These are phyloP conservation scores for Xylariaceae sp. DNA, from an alignment of 2,329 filamentous ascomycete genomes.

Conservation along the genomic window DNA sequence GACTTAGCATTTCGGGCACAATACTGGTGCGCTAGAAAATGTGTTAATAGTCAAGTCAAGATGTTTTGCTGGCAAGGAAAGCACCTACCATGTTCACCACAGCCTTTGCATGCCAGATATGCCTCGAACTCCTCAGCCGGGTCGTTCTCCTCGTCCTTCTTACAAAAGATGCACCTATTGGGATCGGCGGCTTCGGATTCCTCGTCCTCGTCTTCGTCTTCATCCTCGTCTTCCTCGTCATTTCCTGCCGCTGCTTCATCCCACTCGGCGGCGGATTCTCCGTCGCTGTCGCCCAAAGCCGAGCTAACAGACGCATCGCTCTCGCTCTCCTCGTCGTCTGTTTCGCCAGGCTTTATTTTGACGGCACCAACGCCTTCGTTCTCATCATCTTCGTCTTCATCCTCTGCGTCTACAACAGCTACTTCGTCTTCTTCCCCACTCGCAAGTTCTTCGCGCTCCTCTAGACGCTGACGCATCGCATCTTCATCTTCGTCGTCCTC, in stretches of 20 bases:
- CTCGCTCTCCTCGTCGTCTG: constrained; percentile 35
- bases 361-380: constrained; percentile 51
- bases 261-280: constrained; percentile 23
- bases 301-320: constrained; percentile 24
- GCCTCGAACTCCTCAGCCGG: constrained; percentile 68
- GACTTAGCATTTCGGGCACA: constrained; percentile 70
- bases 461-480: constrained; percentile 1
- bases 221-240: constrained; percentile 21
- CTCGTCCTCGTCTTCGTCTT: constrained; percentile 25
- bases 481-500: constrained; percentile 29
- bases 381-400: constrained; percentile 31
- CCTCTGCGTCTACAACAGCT: constrained; percentile 22
- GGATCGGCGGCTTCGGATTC: constrained; percentile 23
- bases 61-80: too few species aligned
- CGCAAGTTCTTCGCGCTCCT: constrained; percentile 3
- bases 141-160: constrained; percentile 31
- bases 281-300: constrained; percentile 20
- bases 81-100: constrained; percentile 73
- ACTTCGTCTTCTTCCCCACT: constrained; percentile 16
- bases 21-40: constrained; percentile 72
- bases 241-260: constrained; percentile 19
- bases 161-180: constrained; percentile 18
- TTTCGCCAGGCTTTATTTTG: constrained; percentile 47
- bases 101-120: constrained; percentile 68
- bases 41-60: too few species aligned